These are phyloP conservation scores for Nepenthes alata DNA, from an alignment of 179 eudicot species.

Conservation along the genomic window DNA sequence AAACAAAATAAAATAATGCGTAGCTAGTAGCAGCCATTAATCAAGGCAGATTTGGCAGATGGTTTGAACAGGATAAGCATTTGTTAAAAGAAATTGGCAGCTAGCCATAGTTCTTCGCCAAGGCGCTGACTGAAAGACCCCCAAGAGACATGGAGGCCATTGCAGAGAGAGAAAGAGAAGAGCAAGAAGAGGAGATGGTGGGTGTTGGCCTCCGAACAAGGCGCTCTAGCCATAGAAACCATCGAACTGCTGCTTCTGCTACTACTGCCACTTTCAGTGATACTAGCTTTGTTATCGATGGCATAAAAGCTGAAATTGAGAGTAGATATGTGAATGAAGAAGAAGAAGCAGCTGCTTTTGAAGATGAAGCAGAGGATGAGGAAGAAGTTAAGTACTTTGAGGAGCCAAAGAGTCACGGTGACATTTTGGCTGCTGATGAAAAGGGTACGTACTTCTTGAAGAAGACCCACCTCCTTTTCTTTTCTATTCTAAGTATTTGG, in stretches of 20 bases:
- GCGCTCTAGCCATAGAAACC: background rate
- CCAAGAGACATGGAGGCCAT: no score
- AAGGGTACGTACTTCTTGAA: constrained; percentile 2
- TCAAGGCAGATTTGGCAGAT: no score
- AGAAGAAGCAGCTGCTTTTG: background rate
- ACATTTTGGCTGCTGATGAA: background rate
- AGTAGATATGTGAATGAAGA: background rate
- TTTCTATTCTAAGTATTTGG: no score
- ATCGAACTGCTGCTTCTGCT: background rate
- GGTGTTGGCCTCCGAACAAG: background rate
- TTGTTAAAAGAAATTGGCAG: no score
- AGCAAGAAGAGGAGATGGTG: background rate
- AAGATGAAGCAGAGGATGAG: background rate
- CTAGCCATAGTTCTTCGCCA: no score
- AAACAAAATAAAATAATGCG: no score
- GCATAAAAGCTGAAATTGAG: background rate
- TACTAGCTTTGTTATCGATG: background rate
- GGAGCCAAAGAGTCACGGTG: background rate
- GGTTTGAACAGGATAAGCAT: no score
- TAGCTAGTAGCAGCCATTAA: no score
- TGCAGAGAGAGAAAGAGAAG: background rate
- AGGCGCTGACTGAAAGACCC: no score
- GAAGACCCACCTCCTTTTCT: no score
- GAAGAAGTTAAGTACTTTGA: background rate
- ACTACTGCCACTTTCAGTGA: no score